These are phyloP conservation scores for Boletus huronensis DNA, from an alignment of 768 basidiomycete genomes.

Conservation along the genomic window DNA sequence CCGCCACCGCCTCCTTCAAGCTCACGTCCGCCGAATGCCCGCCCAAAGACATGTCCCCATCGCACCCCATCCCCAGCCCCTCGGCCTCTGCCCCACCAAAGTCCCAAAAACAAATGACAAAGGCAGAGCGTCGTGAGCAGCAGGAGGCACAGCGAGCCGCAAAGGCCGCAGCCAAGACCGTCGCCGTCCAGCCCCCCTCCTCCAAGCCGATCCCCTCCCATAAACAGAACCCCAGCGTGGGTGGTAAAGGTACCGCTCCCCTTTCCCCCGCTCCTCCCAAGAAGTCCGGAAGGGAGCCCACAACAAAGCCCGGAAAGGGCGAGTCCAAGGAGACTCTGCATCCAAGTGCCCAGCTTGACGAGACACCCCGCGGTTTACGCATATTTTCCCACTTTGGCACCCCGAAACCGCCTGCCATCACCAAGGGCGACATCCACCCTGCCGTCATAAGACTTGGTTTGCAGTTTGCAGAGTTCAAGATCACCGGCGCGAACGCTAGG, in stretches of 20 bases:
- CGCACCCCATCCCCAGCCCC: conserved; percentile 6
- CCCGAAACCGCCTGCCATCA: conserved; percentile 49
- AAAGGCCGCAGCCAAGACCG: conserved; percentile 52
- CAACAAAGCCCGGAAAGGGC: conserved; percentile 20
- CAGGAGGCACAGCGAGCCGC: conserved; percentile 80
- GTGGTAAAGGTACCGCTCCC: conserved; percentile 16
- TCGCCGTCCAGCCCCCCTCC: conserved; percentile 16
- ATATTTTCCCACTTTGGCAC: conserved; percentile 87
- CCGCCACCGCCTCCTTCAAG: conserved; percentile 15
- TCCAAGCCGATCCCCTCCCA: conserved; percentile 32
- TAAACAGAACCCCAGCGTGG: conserved; percentile 17
- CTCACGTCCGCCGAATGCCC: conserved; percentile 6
- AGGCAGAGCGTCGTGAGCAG: conserved; percentile 73
- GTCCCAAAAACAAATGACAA: conserved; percentile 73
- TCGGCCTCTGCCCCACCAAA: conserved; percentile 19
- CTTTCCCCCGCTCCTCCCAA: conserved; percentile 20
- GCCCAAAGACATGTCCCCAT: conserved; percentile 2
- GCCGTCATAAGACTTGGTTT: conserved; percentile 81
- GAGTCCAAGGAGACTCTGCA: conserved; percentile 27
- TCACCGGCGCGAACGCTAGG: conserved; percentile 92
- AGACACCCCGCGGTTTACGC: conserved; percentile 55
- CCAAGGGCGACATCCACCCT: conserved; percentile 90
- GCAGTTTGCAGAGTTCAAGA: conserved; percentile 87
- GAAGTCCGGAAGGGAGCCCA: conserved; percentile 24
- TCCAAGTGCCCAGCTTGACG: conserved; percentile 33